phyloP scores from a whole-genome alignment of 225 moss, liverwort and hornwort genomes.

The Marchantia polymorpha region DNA sequence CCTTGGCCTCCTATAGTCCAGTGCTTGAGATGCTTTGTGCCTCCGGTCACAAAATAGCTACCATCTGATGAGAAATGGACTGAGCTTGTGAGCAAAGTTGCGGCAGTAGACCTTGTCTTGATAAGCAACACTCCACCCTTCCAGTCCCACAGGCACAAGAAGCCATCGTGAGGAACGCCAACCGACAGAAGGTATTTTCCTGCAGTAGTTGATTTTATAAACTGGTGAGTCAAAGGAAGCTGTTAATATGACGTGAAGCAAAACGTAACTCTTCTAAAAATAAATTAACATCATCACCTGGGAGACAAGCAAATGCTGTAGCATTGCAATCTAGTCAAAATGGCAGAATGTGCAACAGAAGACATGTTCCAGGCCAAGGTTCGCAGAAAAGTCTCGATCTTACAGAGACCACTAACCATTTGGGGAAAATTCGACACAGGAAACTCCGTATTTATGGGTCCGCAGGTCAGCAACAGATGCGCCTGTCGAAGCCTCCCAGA shows the following conservation, averaged over 20 bases:
- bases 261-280: no score
- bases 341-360: not conserved
- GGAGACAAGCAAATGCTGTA: not conserved
- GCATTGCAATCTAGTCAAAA: not conserved
- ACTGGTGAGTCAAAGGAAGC: not conserved
- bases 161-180: conserved; percentile 70
- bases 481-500: conserved; percentile 68
- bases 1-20: conserved; percentile 64
- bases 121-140: conserved; percentile 59
- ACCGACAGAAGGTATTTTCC: conserved; percentile 67
- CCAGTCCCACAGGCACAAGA: conserved; percentile 81
- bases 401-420: conserved; percentile 46
- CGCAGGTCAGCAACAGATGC: conserved; percentile 59
- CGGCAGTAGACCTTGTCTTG: conserved; percentile 63
- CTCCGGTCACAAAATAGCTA: conserved; percentile 74
- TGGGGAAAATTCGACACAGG: conserved; percentile 69
- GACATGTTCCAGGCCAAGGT: not conserved
- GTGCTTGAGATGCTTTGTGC: conserved; percentile 71
- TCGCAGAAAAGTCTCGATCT: no score
- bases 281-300: not conserved
- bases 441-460: conserved; percentile 69
- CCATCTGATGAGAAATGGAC: conserved; percentile 79
- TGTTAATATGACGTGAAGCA: not conserved
- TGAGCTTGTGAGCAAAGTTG: conserved; percentile 62
- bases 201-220: conserved; percentile 19